Base-by-base conservation (phyloP, 345 rosid genomes). In the Euphorbia tirucalli region DNA sequence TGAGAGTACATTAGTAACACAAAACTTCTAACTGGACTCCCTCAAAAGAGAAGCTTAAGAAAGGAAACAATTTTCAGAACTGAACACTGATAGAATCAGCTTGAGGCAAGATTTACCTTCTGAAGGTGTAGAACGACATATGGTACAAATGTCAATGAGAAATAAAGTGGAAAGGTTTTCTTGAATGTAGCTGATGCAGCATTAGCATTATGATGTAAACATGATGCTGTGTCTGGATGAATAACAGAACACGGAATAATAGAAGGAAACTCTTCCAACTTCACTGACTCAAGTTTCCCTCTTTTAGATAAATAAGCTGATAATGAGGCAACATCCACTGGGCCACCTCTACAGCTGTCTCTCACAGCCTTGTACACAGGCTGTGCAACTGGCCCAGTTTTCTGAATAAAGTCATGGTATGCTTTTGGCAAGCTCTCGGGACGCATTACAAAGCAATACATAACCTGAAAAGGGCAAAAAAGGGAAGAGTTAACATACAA, bases 391-490 rank as follows among this genome's bases (percentile, higher is more conserved):
- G 99, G 99, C 61, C 99, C 98, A 25, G 99, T 96, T 81, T 93
- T 93, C 82, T 93, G 98, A 77, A 96, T 96, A 61, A 93, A 96
- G 75, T 93, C 94, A 77, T 81, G 90, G 83, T 96, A 96, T 74
- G 98, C 81, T 83, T 89, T 88, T 41, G 98, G 99, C 87, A 96
- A 86, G 85, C 94, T 96, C 84, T 89, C 99, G 9, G 99, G 98
- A 54, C 41, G 77, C 72, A 74, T 61, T 6, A 74, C 54, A 50
- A 68, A 68, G 27, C 62, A 7, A 74, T 67, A 74, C 71, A 74
- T 74, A 54, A 93, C 90, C 99, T 68, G 77, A n/a, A 61, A 68
- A 72, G 0, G 2, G 27, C 52, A 46, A n/a, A 22, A 35, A n/a
- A 31, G 15, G 21, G 11, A 44, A 5, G 24, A 60, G 13, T 32